These are phyloP conservation scores for Phytophthora sojae DNA, from an alignment of 352 stramenopile genomes.

Conservation along the genomic window DNA sequence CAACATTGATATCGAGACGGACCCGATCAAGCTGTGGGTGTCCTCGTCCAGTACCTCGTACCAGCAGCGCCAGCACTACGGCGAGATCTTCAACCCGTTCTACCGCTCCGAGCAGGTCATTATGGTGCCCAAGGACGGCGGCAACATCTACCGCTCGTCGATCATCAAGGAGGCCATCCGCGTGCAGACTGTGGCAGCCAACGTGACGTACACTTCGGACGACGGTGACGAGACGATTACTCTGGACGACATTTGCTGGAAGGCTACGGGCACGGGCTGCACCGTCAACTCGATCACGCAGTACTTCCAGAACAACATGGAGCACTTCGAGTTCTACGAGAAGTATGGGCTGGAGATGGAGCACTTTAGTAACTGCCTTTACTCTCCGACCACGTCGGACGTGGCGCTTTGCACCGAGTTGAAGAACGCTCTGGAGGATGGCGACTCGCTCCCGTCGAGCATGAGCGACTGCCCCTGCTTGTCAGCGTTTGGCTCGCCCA, in stretches of 20 bases:
- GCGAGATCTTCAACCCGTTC: constrained; percentile 73
- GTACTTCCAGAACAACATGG: constrained; percentile 75
- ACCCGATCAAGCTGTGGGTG: constrained; percentile 75
- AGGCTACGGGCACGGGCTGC: constrained; percentile 64
- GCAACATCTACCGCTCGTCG: constrained; percentile 54
- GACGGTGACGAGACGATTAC: constrained; percentile 33
- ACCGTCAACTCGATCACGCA: constrained; percentile 68
- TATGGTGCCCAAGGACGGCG: constrained; percentile 69
- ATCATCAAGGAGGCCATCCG: constrained; percentile 64
- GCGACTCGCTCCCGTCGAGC: constrained; percentile 51
- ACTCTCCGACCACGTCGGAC: constrained; percentile 62
- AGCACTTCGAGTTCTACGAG: constrained; percentile 66
- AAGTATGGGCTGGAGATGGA: constrained; percentile 55
- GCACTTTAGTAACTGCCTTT: constrained; percentile 69
- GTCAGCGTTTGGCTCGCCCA: constrained; percentile 65
- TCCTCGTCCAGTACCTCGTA: constrained; percentile 63
- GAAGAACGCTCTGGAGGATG: constrained; percentile 38
- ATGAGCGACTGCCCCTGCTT: constrained; percentile 76
- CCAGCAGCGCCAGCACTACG: constrained; percentile 67
- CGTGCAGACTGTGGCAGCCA: constrained; percentile 53
- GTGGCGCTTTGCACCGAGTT: constrained; percentile 55
- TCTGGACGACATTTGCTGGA: constrained; percentile 74
- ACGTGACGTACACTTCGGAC: constrained; percentile 46
- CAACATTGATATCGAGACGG: constrained; percentile 61
- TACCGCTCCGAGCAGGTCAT: constrained; percentile 79